These are phyloP conservation scores for Podochytrium sp. DNA, from an alignment of 192 early-diverging fungal species.

Conservation along the genomic window DNA sequence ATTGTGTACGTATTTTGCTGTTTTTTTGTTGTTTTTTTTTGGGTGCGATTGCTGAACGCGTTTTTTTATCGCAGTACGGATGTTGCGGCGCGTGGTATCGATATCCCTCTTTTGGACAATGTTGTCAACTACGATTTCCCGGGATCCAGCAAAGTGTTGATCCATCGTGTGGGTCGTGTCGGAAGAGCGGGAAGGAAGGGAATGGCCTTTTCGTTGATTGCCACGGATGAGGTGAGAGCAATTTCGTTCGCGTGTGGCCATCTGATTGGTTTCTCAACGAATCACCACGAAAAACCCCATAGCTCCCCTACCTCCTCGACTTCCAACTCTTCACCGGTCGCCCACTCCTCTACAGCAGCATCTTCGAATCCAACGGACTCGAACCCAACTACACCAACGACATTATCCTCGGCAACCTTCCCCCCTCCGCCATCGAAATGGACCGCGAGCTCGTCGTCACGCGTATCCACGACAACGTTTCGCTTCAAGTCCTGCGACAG, in stretches of 20 bases:
- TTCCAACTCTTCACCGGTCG: conserved; percentile 90
- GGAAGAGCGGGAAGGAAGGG: conserved; percentile 94
- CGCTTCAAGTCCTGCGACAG: conserved; percentile 65
- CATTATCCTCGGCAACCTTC: conserved; percentile 79
- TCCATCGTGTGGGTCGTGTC: conserved; percentile 95
- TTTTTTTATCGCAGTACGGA: conserved; percentile 62
- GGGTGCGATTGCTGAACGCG: neutral
- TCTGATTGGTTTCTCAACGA: neutral
- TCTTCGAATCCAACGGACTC: conserved; percentile 10
- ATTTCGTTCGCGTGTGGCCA: neutral
- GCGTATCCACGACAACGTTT: conserved; percentile 62
- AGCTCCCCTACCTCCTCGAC: conserved; percentile 87
- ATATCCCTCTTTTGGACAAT: conserved; percentile 95
- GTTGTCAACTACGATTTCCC: conserved; percentile 98
- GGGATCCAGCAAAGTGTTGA: conserved; percentile 89
- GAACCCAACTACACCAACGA: conserved; percentile 68
- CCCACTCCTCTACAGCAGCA: conserved; percentile 60
- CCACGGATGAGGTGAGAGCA: conserved; percentile 69
- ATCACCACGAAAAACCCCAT: neutral
- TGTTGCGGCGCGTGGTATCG: conserved; percentile 98
- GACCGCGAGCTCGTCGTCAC: conserved; percentile 78
- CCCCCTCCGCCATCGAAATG: conserved; percentile 65
- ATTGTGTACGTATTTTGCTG: conserved; percentile 69
- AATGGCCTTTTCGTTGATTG: conserved; percentile 88
- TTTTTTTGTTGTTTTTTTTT: neutral